A percentile compares a stretch with the other conserved stretches of the same genome.
Conservation (phyloP, 192 early-diverging fungal genomes). For the Paraglomus occultum region DNA sequence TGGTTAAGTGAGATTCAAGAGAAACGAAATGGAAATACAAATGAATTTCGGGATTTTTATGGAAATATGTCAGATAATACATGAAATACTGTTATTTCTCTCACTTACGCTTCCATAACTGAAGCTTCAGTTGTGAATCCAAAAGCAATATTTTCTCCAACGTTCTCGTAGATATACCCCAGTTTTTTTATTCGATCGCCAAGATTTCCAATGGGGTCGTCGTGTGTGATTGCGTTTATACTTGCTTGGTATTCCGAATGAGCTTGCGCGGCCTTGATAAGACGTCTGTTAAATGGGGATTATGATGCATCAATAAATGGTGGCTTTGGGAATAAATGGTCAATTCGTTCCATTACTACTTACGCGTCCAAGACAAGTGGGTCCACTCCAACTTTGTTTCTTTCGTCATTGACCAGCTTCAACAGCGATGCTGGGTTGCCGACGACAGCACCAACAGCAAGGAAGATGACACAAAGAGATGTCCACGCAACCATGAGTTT, state of each 20-base stretch:
- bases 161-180: slow-evolving; percentile 35
- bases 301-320: no score
- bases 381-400: background rate
- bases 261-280: slow-evolving; percentile 35
- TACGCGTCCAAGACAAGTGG: background rate
- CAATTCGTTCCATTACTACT: background rate
- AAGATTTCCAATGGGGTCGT: slow-evolving; percentile 37
- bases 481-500: no score
- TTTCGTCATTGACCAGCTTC: background rate
- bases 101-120: slow-evolving; percentile 37
- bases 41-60: no score
- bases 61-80: no score
- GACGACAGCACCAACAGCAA: no score
- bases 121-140: slow-evolving; percentile 35
- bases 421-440: background rate
- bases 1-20: background rate
- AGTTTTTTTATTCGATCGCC: slow-evolving; percentile 35
- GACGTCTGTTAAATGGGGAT: background rate
- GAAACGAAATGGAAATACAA: no score
- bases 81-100: background rate
- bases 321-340: no score
- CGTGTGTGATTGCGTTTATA: slow-evolving; percentile 46
- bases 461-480: no score
- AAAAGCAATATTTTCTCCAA: slow-evolving; percentile 51
- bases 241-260: slow-evolving; percentile 49